Base-by-base conservation (phyloP, 1,139 yeast species). In the Groenewaldozyma auringiensis region DNA sequence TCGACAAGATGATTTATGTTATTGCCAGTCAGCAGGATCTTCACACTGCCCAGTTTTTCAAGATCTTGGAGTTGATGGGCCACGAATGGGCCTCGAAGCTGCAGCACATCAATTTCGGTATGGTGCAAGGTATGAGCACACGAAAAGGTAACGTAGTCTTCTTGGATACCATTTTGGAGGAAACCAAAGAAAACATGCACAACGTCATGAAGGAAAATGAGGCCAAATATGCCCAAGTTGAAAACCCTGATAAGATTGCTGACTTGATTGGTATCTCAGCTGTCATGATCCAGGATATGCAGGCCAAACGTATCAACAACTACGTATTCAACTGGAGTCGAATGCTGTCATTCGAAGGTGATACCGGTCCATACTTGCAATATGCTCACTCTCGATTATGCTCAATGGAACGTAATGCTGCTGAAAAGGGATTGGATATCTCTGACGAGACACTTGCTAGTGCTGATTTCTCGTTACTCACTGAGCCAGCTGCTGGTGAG, bases 221-320 rank as follows among this genome's bases (percentile, higher is more conserved):
- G 66, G 81, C 74, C 54, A 94, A 94, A 69, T 94, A 92, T 63
- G 82, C 92, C 4, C 96, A 88, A 70, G 87, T 94, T 56, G 94
- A 83, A 63, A 79, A 92, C 63, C 98, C 99, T 37, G 97, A 94
- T 51, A 81, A 81, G 66, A 85, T 92, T 63, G 97, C 98, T 50
- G 98, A 94, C 64, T 75, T 88, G 60, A 82, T 94, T 48, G 99
- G 98, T 66, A 86, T 92, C 50, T 84, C 96, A 37, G 97, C 98
- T 11, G 95, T 94, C 50, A 89, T 94, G 96, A 85, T 94, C 62
- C 98, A 94, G 73, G 99, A 94, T 68, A 88, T 92, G 96, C 95
- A 87, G 71, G 83, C 96, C 52, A 94, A 94, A 74, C 84, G 98
- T 70, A 79, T 89, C 68, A 88, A 92, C 74, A 89, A 92, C 71